Percentiles rank a stretch among this genome's conserved stretches.
Conservation (phyloP, 1,284 basidiomycete species). For the Apiotrichum domesticum region DNA sequence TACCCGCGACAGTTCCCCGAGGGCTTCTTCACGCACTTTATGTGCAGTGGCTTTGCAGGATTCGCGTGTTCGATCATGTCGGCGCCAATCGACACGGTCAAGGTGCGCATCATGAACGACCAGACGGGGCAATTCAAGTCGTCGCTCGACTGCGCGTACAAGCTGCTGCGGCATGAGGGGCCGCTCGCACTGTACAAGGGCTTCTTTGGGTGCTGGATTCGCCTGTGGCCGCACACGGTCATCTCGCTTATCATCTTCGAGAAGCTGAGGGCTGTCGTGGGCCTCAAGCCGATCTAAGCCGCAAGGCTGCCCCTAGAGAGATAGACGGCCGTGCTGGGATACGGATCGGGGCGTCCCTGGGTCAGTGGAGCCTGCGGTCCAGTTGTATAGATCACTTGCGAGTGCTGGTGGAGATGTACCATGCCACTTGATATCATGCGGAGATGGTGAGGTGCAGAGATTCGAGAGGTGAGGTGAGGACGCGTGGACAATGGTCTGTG, state of each 20-base stretch:
- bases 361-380: background rate
- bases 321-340: too few relatives aligned
- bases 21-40: constrained; percentile 13
- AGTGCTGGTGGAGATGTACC: background rate
- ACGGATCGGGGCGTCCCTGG: too few relatives aligned
- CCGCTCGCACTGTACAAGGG: constrained; percentile 20
- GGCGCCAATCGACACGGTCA: constrained; percentile 19
- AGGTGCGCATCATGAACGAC: constrained; percentile 22
- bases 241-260: constrained; percentile 16
- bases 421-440: background rate
- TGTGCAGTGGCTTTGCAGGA: constrained; percentile 17
- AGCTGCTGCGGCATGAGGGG: constrained; percentile 14
- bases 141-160: constrained; percentile 8
- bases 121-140: constrained; percentile 4
- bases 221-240: constrained; percentile 20
- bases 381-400: background rate
- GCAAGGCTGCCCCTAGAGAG: too few relatives aligned
- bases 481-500: too few relatives aligned
- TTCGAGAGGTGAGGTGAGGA: too few relatives aligned
- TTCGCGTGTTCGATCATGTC: constrained; percentile 13
- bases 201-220: constrained; percentile 19
- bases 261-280: constrained; percentile 9
- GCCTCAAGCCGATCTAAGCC: constrained; percentile 15
- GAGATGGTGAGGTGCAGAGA: background rate
- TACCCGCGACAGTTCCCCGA: constrained; percentile 13